Evolutionary conservation across 176 grass and related monocot genomes (phyloP), one percentile per base, ranked within the genome.

Genomic region (Zizania latifolia): DNA sequence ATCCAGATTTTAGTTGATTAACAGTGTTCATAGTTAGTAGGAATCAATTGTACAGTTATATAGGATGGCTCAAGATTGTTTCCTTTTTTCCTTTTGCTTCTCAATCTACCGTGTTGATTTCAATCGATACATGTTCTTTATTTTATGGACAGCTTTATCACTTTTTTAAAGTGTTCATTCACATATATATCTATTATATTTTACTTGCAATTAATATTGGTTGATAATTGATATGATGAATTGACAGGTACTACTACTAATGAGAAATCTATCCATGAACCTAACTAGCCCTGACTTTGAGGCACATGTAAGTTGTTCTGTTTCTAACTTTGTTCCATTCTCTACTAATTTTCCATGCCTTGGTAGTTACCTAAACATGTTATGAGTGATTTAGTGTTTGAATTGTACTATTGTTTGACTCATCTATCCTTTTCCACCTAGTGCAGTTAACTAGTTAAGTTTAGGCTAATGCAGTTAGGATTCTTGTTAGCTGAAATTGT

Each of bases 241-340:
- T 68, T 19, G 66, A 39, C 95, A 99, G 95, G 95, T 94, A 50
- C 37, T 95, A 28, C 53, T 99, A 29, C 85, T 99, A 28, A 99
- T 99, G 96, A 85, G 72, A 78, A 99, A 99, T 79, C 71, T 99
- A 71, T 88, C 96, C 0, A 68, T 84, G 56, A 99, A 99, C 75
- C 83, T 99, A 63, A 92, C 76, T 26, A 95, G 80, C 75, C 92
- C 96, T 34, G 82, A 90, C 31, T 95, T 99, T 64, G 89, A 95
- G 65, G 38, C 86, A 58, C 89, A 99, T 83, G 96, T 99, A 92
- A 84, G 89, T 62, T 65, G 36, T 21, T 76, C 29, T 72, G 15
- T 65, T 58, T 68, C 12, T 65, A 19, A 43, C 3, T 69, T 24
- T 68, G 19, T 34, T 64, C 27, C 65, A 10, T 21, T 65, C 44